A percentile compares a stretch with the other conserved stretches of the same genome.
Evolutionary conservation across 805 yeast species (phyloP).

Genomic region (Yarrowia sp.): DNA sequence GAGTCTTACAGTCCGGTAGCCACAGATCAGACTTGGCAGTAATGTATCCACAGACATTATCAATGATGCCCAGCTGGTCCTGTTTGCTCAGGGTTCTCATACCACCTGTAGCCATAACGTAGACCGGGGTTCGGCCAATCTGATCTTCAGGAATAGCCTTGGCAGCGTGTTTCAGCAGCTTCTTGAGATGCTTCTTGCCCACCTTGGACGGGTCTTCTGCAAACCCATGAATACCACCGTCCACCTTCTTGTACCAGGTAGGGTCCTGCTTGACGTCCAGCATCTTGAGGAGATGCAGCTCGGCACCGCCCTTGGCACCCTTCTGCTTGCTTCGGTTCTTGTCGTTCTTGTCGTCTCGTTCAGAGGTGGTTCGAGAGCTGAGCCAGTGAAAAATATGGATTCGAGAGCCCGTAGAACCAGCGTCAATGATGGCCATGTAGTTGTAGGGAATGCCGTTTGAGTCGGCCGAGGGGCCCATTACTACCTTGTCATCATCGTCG

Average conservation of each 20-base stretch:
- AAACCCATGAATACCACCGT: constrained; percentile 82
- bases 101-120: constrained; percentile 92
- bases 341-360: constrained; percentile 3
- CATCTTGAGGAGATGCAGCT: neutral
- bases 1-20: constrained; percentile 59
- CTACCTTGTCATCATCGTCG: constrained; percentile 6
- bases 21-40: constrained; percentile 54
- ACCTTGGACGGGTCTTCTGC: constrained; percentile 40
- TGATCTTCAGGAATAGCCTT: constrained; percentile 14
- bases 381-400: constrained; percentile 64
- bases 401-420: constrained; percentile 91
- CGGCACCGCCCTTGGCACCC: constrained; percentile 17
- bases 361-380: neutral
- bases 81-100: constrained; percentile 71
- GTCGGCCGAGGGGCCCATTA: constrained; percentile 8
- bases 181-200: constrained; percentile 68
- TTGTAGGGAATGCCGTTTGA: constrained; percentile 17
- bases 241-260: constrained; percentile 67
- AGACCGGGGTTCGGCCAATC: constrained; percentile 54
- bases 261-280: constrained; percentile 31
- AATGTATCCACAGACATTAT: constrained; percentile 59
- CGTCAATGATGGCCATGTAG: constrained; percentile 67
- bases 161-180: constrained; percentile 18
- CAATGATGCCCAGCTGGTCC: constrained; percentile 54
- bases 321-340: constrained; percentile 19